Evolutionary conservation across 257 asterid species (phyloP).

Genomic region (Fraxinus americana): DNA sequence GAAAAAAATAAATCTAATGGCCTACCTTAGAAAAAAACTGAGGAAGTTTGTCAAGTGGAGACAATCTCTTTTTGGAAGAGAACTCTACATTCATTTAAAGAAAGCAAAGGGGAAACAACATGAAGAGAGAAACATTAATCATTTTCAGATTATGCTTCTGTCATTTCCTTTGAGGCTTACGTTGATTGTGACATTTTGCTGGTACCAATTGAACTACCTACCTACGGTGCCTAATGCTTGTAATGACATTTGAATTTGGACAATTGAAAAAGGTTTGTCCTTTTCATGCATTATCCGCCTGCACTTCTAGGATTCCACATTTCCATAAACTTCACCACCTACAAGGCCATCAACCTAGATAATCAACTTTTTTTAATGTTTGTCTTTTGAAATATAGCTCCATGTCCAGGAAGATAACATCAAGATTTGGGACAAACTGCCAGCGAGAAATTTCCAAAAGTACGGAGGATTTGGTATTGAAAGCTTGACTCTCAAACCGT

Average conservation of each 20-base stretch:
- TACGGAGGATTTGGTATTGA: background rate
- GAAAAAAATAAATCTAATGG: background rate
- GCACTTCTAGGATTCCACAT: background rate
- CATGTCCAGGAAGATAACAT: background rate
- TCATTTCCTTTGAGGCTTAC: background rate
- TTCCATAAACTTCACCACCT: background rate
- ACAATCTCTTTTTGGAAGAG: background rate
- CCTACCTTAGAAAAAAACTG: background rate
- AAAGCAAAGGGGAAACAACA: background rate
- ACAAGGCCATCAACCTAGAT: background rate
- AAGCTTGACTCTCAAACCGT: background rate
- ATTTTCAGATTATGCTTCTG: background rate
- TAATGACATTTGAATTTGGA: no score
- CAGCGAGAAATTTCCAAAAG: background rate
- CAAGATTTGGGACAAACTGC: background rate
- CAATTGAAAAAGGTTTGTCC: background rate
- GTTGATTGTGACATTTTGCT: background rate
- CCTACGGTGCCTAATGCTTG: background rate
- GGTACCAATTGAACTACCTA: slow-evolving; percentile 3
- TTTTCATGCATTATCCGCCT: background rate
- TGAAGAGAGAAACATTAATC: background rate
- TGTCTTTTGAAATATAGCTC: background rate
- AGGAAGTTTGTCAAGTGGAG: background rate
- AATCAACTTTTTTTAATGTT: background rate
- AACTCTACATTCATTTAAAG: background rate